Percentiles rank a stretch among this genome's conserved stretches.
Conservation (phyloP, 2,329 filamentous ascomycete genomes). For the Penicillium sp. region DNA sequence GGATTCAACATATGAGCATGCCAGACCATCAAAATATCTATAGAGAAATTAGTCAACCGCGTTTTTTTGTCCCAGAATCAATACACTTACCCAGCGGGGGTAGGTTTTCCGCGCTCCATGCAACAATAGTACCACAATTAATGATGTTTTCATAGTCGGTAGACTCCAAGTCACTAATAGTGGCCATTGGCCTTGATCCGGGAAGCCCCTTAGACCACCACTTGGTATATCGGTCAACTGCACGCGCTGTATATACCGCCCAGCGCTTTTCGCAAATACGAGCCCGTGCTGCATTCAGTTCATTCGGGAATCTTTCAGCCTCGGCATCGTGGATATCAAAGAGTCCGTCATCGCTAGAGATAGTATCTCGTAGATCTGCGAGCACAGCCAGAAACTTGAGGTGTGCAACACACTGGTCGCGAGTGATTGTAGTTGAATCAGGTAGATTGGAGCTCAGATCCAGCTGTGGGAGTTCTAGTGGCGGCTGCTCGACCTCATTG, state of each 20-base stretch:
- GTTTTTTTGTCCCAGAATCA: background rate
- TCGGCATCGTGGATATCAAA: constrained; percentile 61
- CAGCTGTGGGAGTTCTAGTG: constrained; percentile 26
- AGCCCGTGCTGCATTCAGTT: constrained; percentile 47
- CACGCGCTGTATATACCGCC: constrained; percentile 66
- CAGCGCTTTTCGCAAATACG: constrained; percentile 68
- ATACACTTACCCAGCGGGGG: constrained; percentile 22
- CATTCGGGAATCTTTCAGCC: constrained; percentile 39
- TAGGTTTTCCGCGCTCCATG: constrained; percentile 18
- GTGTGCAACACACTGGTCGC: constrained; percentile 67
- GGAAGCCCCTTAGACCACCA: constrained; percentile 53
- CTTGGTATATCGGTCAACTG: constrained; percentile 63
- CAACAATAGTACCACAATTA: constrained; percentile 9
- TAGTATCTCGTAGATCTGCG: constrained; percentile 64
- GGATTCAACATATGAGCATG: constrained; percentile 28
- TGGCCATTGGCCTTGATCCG: constrained; percentile 12
- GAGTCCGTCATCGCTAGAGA: constrained; percentile 66
- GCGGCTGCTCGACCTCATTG: constrained; percentile 15
- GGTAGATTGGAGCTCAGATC: constrained; percentile 15
- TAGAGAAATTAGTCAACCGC: background rate
- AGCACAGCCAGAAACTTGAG: constrained; percentile 71
- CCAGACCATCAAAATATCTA: constrained; percentile 29
- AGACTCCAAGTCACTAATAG: constrained; percentile 13
- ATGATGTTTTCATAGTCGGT: constrained; percentile 14
- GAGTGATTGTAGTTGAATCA: constrained; percentile 30